Evolutionary conservation across 345 rosid genomes (phyloP).

Genomic region (Eucalyptus cloeziana): DNA sequence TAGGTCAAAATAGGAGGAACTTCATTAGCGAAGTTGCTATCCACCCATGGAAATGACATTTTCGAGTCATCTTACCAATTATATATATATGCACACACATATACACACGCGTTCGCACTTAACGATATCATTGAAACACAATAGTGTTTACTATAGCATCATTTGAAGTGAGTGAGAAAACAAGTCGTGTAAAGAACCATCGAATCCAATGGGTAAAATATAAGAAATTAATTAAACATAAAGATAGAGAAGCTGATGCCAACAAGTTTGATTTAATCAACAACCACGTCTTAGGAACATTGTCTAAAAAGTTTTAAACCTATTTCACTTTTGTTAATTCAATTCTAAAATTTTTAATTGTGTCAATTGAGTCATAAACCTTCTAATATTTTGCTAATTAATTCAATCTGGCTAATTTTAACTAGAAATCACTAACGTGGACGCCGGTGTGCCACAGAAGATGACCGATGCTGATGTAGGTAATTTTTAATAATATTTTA

Average conservation of each 20-base stretch:
- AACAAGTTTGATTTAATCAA: no score
- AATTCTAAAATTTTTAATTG: accelerated
- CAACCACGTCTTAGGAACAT: accelerated
- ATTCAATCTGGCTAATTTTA: accelerated
- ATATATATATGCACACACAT: no score
- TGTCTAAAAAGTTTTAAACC: accelerated
- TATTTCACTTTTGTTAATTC: accelerated
- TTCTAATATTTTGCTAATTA: accelerated
- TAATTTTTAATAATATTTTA: no score
- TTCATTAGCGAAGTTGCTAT: background rate
- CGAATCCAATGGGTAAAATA: accelerated
- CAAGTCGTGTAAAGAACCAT: no score
- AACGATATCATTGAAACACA: accelerated
- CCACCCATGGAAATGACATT: background rate
- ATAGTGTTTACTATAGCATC: accelerated
- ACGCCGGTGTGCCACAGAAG: accelerated
- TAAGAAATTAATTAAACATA: no score
- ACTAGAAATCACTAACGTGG: accelerated
- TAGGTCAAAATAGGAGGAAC: background rate
- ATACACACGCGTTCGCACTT: no score
- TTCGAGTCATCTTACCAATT: background rate
- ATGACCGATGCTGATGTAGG: accelerated
- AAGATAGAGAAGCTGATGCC: no score
- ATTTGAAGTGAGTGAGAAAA: background rate
- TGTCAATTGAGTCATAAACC: accelerated